Evolutionary conservation across 495 filamentous ascomycete species (phyloP).

Genomic region (Penicillium paxilli): DNA sequence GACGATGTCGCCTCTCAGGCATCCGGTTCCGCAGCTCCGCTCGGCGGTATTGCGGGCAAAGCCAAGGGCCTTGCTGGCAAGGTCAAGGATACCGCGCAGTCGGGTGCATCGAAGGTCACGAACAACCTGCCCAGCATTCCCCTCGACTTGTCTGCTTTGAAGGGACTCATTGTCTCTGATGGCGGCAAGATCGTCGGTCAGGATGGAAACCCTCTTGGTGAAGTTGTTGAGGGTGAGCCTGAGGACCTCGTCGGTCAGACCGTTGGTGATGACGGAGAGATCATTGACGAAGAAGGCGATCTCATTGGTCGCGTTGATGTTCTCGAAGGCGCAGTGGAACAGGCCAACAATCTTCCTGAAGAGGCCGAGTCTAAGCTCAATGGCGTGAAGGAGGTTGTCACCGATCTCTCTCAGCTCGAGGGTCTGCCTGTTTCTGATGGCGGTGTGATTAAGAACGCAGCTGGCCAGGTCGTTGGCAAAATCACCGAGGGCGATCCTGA

Average conservation of each 20-base stretch:
- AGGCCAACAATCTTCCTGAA: constrained; percentile 21
- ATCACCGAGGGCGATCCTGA: constrained; percentile 62
- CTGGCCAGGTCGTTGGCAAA: constrained; percentile 56
- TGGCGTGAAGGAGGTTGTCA: constrained; percentile 17
- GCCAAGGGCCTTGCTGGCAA: constrained; percentile 20
- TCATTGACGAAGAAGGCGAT: constrained; percentile 51
- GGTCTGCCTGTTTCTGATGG: constrained; percentile 57
- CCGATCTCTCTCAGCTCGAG: constrained; percentile 45
- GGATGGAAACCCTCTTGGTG: constrained; percentile 38
- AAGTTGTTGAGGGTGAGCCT: constrained; percentile 43
- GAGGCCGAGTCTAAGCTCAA: constrained; percentile 21
- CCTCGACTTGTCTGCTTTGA: constrained; percentile 65
- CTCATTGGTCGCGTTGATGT: constrained; percentile 48
- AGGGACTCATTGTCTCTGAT: constrained; percentile 60
- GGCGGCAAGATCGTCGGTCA: constrained; percentile 41
- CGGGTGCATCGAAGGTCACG: constrained; percentile 27
- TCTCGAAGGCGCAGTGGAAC: constrained; percentile 33
- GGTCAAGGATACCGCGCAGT: constrained; percentile 21
- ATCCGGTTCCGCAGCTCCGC: constrained; percentile 29
- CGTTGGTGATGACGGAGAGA: constrained; percentile 56
- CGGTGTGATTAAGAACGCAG: constrained; percentile 54
- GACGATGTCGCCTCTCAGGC: constrained; percentile 29
- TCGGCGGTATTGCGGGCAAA: constrained; percentile 22
- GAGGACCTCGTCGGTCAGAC: constrained; percentile 47
- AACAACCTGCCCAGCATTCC: constrained; percentile 26